These are phyloP conservation scores for Neoboletus magnificus DNA, from an alignment of 768 basidiomycete genomes.

Conservation along the genomic window DNA sequence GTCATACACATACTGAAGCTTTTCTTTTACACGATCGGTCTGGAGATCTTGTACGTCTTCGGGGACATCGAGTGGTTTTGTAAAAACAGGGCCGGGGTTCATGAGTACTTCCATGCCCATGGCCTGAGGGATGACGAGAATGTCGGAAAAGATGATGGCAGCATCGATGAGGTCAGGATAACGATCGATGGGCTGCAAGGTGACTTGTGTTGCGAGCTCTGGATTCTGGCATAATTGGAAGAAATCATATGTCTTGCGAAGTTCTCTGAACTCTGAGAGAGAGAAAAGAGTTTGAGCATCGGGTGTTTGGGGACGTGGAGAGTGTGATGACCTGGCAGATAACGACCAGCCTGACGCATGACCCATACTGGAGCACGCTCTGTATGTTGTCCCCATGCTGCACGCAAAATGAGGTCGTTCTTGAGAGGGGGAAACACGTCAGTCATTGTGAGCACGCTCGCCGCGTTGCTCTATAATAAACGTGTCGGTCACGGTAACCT, in stretches of 20 bases:
- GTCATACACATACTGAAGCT: constrained; percentile 88
- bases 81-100: constrained; percentile 89
- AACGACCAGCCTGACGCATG: constrained; percentile 95
- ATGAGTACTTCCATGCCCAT: constrained; percentile 95
- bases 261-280: constrained; percentile 76
- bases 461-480: not conserved
- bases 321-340: constrained; percentile 72
- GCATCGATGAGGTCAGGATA: constrained; percentile 88
- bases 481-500: too few relatives aligned
- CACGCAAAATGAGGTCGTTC: constrained; percentile 88
- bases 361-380: constrained; percentile 97
- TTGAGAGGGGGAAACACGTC: constrained; percentile 65
- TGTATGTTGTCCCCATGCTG: constrained; percentile 83
- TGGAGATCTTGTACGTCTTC: constrained; percentile 64
- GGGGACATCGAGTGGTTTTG: constrained; percentile 77
- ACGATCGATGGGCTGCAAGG: constrained; percentile 89
- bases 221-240: constrained; percentile 95
- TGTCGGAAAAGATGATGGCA: constrained; percentile 97
- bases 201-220: constrained; percentile 82
- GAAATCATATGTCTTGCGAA: constrained; percentile 86
- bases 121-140: constrained; percentile 96
- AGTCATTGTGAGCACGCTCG: constrained; percentile 30
- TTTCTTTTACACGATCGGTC: constrained; percentile 74
- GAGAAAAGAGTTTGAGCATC: not conserved
- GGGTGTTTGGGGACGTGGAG: not conserved